Percentiles rank a stretch among this genome's conserved stretches.
Conservation (phyloP, 2,329 filamentous ascomycete genomes). For the Aspergillus tubingensis region DNA sequence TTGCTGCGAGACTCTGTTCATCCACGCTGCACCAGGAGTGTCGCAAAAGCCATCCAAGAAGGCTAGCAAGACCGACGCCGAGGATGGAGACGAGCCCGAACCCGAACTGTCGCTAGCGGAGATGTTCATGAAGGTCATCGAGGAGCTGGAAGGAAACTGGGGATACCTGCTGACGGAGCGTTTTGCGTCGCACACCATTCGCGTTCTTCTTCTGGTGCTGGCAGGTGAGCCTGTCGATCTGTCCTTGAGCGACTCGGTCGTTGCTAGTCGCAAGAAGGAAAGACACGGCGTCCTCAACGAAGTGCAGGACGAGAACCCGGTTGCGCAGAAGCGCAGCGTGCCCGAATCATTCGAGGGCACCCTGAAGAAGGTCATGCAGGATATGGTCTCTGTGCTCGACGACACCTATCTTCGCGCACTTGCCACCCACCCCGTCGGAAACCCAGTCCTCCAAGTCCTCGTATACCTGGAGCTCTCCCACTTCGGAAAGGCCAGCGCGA, state of each 20-base stretch:
- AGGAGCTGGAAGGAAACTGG: conserved; percentile 84
- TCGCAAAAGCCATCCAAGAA: conserved; percentile 66
- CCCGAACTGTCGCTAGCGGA: conserved; percentile 73
- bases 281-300: conserved; percentile 65
- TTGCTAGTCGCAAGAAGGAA: conserved; percentile 93
- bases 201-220: conserved; percentile 81
- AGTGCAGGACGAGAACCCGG: conserved; percentile 50
- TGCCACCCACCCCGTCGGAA: conserved; percentile 85
- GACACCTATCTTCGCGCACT: conserved; percentile 78
- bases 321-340: conserved; percentile 58
- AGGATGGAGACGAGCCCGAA: conserved; percentile 45
- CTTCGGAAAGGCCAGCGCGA: conserved; percentile 67
- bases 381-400: conserved; percentile 74
- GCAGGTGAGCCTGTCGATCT: conserved; percentile 79
- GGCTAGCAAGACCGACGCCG: conserved; percentile 44
- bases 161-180: conserved; percentile 80
- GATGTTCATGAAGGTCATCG: conserved; percentile 77
- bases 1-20: conserved; percentile 92
- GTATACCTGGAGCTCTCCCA: conserved; percentile 81
- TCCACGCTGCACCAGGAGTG: conserved; percentile 76
- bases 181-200: conserved; percentile 88
- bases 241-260: conserved; percentile 66
- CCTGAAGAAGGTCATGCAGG: conserved; percentile 77
- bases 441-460: conserved; percentile 88
- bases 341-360: conserved; percentile 77